Percentiles rank a stretch among this genome's conserved stretches.
phyloP scores from a whole-genome alignment of 345 rosid genomes.

The Pelargonium nanum region DNA sequence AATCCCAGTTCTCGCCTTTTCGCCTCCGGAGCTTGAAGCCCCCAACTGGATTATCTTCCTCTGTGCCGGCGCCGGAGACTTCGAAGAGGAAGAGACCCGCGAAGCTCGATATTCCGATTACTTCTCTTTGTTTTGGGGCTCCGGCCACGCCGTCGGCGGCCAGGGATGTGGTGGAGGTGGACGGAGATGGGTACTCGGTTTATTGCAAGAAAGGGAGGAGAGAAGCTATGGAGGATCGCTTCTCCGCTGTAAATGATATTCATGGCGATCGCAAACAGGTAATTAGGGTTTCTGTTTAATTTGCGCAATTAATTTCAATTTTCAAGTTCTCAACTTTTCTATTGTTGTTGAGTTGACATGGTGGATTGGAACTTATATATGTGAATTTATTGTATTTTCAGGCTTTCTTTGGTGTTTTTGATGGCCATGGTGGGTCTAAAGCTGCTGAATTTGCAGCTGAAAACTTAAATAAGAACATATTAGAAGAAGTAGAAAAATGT shows the following conservation, averaged over 20 bases:
- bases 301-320: not conserved
- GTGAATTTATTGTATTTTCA: constrained; percentile 11
- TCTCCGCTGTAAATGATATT: constrained; percentile 45
- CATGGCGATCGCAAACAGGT: constrained; percentile 69
- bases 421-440: constrained; percentile 80
- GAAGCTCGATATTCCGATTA: constrained; percentile 52
- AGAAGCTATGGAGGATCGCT: constrained; percentile 87
- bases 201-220: constrained; percentile 85
- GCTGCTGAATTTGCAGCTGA: constrained; percentile 79
- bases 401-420: constrained; percentile 78
- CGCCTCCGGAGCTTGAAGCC: constrained; percentile 58
- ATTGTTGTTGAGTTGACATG: not conserved
- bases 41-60: constrained; percentile 21
- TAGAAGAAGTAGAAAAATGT: constrained; percentile 26
- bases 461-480: constrained; percentile 51
- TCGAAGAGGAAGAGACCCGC: constrained; percentile 79
- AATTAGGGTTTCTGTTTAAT: no score
- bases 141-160: constrained; percentile 27
- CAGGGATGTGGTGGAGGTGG: constrained; percentile 33
- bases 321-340: not conserved
- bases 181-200: constrained; percentile 61
- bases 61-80: constrained; percentile 25
- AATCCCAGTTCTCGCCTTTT: constrained; percentile 61
- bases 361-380: not conserved
- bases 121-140: constrained; percentile 23